Percentiles rank a stretch among this genome's conserved stretches.
Conservation (phyloP, 2,329 filamentous ascomycete genomes). For the Alternaria hordeiaustralica region DNA sequence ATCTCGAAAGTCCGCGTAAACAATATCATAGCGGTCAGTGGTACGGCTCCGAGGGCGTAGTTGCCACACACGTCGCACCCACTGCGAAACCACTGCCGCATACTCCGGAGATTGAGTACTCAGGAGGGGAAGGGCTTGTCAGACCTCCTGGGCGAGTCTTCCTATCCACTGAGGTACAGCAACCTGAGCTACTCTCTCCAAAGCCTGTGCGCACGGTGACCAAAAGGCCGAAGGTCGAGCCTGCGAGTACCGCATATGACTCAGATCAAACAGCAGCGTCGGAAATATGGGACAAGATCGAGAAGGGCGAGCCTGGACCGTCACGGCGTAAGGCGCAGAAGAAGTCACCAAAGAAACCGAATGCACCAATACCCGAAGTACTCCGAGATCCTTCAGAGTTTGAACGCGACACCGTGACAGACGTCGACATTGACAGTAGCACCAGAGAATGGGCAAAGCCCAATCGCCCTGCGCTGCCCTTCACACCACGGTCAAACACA, state of each 20-base stretch:
- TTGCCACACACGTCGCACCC: not conserved
- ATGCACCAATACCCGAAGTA: not conserved
- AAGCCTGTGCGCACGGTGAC: not conserved
- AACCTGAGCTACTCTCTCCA: not conserved
- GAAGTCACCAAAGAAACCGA: not conserved
- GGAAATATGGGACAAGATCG: not conserved
- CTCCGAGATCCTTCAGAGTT: not conserved
- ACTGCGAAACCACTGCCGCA: not conserved
- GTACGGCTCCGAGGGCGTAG: not conserved
- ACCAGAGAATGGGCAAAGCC: not conserved
- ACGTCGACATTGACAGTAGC: not conserved
- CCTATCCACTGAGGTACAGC: not conserved
- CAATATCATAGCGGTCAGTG: not conserved
- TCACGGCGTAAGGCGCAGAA: not conserved
- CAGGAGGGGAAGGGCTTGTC: conserved; percentile 3
- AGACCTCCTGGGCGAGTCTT: not conserved
- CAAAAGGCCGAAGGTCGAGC: not conserved
- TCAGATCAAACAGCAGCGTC: not conserved
- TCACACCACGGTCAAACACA: not conserved
- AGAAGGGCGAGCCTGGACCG: not conserved
- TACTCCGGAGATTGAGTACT: not conserved
- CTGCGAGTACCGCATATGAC: not conserved
- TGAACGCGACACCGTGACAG: not conserved
- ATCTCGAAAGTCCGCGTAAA: not conserved
- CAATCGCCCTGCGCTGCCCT: not conserved